phyloP scores from a whole-genome alignment of 768 basidiomycete genomes.

The Clavulina sp. region DNA sequence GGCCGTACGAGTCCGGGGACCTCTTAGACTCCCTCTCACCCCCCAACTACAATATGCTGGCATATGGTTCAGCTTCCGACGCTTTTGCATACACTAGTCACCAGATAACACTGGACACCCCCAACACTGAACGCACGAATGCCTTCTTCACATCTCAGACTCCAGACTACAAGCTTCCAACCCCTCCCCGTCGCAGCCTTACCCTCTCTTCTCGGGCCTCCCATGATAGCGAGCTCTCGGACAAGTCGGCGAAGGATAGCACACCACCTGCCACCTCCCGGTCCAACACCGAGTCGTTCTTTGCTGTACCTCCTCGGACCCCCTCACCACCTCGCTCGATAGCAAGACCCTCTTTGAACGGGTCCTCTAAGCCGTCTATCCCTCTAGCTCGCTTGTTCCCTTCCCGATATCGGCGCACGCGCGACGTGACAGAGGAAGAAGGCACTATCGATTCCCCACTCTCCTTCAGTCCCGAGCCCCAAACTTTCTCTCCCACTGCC shows the following conservation, averaged over 20 bases:
- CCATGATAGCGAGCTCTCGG: neutral
- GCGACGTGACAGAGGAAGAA: neutral
- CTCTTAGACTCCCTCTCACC: neutral
- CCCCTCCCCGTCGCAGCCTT: neutral
- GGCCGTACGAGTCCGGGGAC: neutral
- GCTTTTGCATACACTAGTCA: neutral
- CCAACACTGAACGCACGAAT: neutral
- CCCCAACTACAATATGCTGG: no score
- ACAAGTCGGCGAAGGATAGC: neutral
- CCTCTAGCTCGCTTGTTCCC: conserved; percentile 7
- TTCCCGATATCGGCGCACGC: conserved; percentile 5
- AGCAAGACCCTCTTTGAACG: neutral
- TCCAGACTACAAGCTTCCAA: neutral
- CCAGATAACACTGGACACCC: neutral
- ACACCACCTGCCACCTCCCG: neutral
- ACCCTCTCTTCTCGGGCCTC: neutral
- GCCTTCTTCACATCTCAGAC: neutral
- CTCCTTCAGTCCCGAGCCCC: conserved; percentile 10
- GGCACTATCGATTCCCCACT: neutral
- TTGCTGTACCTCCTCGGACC: neutral
- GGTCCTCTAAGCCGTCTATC: neutral
- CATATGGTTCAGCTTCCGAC: neutral
- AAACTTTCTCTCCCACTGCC: conserved; percentile 14
- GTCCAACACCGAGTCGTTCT: neutral
- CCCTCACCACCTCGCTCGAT: neutral